Conservation (phyloP, 306 rosid species). For the Casuarina cunninghamiana region DNA sequence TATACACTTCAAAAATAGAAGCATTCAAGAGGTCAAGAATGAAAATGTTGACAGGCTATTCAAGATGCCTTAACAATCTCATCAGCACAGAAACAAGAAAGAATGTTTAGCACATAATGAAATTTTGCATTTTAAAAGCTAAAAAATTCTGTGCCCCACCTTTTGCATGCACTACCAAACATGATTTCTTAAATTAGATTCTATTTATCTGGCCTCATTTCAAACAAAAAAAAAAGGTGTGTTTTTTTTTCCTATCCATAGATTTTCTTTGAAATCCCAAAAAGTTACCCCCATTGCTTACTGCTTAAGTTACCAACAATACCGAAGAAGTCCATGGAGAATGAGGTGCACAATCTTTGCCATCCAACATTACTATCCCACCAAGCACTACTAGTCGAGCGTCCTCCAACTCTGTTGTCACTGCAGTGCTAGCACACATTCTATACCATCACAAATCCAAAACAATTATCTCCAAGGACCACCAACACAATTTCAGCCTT, state of each 20-base stretch:
- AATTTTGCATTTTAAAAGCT: not conserved
- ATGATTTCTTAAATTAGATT: not conserved
- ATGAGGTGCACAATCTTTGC: too few relatives aligned
- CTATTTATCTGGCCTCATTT: not conserved
- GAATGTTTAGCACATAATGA: not conserved
- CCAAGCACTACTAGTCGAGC: too few relatives aligned
- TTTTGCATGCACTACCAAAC: not conserved
- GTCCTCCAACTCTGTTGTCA: too few relatives aligned
- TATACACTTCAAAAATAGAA: not conserved
- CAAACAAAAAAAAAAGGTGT: not conserved
- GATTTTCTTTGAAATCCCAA: not conserved
- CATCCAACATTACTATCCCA: too few relatives aligned
- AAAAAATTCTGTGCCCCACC: not conserved
- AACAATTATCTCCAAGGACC: too few relatives aligned
- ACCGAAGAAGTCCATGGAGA: too few relatives aligned
- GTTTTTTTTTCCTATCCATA: not conserved
- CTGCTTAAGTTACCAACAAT: too few relatives aligned
- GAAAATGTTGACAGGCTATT: constrained; percentile 1
- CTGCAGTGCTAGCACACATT: too few relatives aligned
- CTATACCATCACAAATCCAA: too few relatives aligned
- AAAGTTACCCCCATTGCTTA: not conserved
- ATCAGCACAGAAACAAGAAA: not conserved
- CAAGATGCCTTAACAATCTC: not conserved
- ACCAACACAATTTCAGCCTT: too few relatives aligned
- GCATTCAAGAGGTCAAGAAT: not conserved